Conservation (phyloP, 139 green algal genomes). For the Spirogloea muscicola region DNA sequence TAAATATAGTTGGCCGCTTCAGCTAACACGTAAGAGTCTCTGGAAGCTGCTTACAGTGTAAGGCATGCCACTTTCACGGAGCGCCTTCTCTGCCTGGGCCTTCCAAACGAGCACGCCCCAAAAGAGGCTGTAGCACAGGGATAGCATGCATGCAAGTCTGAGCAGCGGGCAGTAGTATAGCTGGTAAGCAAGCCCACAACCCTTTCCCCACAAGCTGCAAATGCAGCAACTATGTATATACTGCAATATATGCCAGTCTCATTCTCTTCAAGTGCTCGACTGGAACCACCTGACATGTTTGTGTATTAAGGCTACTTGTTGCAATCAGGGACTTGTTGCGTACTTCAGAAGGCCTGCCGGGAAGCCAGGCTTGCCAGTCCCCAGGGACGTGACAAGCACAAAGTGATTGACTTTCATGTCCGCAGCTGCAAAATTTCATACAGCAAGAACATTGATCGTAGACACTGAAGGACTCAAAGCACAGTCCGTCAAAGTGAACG, state of each 20-base stretch:
- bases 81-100: conserved; percentile 73
- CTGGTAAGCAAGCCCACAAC: too few relatives aligned
- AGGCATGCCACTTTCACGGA: conserved; percentile 72
- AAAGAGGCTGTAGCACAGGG: conserved; percentile 67
- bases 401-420: conserved; percentile 38
- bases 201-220: too few relatives aligned
- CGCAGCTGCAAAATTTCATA: conserved; percentile 26
- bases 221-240: too few relatives aligned
- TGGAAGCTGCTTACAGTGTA: conserved; percentile 67
- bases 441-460: conserved; percentile 20
- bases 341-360: conserved; percentile 59
- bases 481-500: conserved; percentile 13
- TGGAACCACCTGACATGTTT: too few relatives aligned
- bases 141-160: too few relatives aligned
- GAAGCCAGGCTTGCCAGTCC: conserved; percentile 79
- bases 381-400: conserved; percentile 58
- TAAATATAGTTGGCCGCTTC: too few relatives aligned
- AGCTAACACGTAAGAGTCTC: too few relatives aligned
- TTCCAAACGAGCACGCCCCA: conserved; percentile 83
- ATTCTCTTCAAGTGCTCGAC: too few relatives aligned
- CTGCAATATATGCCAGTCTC: too few relatives aligned
- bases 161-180: too few relatives aligned
- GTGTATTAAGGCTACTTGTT: too few relatives aligned
- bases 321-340: too few relatives aligned
- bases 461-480: conserved; percentile 9